These are phyloP conservation scores for Fusarium sp. DNA, from an alignment of 2,329 filamentous ascomycete species.

Conservation along the genomic window DNA sequence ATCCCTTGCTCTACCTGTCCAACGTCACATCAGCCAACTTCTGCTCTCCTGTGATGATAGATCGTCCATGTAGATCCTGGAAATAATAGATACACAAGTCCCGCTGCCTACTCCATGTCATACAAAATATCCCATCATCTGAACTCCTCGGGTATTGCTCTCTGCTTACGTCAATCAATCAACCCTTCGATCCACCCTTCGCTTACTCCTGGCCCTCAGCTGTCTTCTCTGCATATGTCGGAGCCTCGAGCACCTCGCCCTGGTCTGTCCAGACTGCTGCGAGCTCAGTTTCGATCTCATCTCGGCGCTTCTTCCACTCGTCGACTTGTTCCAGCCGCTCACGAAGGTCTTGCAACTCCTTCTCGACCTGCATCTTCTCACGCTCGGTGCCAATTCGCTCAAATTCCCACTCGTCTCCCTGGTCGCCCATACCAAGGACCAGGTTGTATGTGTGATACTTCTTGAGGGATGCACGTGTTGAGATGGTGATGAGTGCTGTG, in stretches of 20 bases:
- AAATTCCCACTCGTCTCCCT: conserved; percentile 90
- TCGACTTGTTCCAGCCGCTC: conserved; percentile 85
- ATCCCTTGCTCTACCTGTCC: background rate
- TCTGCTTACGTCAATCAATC: background rate
- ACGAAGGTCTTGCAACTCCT: conserved; percentile 85
- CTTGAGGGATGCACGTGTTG: conserved; percentile 91
- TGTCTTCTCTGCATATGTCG: conserved; percentile 50
- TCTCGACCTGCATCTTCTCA: conserved; percentile 93
- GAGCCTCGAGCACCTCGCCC: conserved; percentile 59
- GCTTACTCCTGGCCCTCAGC: conserved; percentile 23
- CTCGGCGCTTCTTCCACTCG: conserved; percentile 79
- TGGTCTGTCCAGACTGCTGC: conserved; percentile 68
- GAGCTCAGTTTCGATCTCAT: conserved; percentile 86
- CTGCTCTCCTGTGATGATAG: background rate
- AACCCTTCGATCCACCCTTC: conserved; percentile 8
- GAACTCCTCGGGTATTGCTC: conserved; percentile 15
- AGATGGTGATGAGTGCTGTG: conserved; percentile 89
- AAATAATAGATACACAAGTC: conserved; percentile 5
- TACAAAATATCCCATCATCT: conserved; percentile 8
- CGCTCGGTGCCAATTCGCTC: conserved; percentile 92
- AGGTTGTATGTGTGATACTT: conserved; percentile 96
- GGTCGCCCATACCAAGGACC: conserved; percentile 80
- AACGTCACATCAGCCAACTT: background rate
- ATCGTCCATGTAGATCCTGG: conserved; percentile 14
- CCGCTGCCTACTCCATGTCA: conserved; percentile 2